Evolutionary conservation across 805 yeast species (phyloP).

Genomic region (Ogataea allantospora): DNA sequence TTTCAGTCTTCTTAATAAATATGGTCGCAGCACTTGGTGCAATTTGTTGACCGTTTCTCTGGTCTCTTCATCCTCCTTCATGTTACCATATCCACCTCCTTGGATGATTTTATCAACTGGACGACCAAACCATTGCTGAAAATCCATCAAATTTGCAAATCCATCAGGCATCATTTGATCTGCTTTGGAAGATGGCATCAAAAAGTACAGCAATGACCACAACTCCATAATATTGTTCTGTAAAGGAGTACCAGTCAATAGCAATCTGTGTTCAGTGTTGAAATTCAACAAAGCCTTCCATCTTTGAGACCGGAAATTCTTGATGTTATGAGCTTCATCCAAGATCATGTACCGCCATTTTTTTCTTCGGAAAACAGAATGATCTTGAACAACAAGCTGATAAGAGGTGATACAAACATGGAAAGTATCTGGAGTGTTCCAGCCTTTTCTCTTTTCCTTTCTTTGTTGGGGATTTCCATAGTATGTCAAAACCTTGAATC

Average conservation of each 20-base stretch:
- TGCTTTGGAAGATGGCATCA: constrained; percentile 84
- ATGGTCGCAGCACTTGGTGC: constrained; percentile 93
- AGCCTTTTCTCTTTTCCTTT: constrained; percentile 91
- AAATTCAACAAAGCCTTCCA: constrained; percentile 96
- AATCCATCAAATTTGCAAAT: constrained; percentile 92
- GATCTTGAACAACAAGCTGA: constrained; percentile 97
- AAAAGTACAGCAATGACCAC: constrained; percentile 91
- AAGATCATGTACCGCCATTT: constrained; percentile 95
- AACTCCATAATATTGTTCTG: constrained; percentile 93
- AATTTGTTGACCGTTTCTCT: constrained; percentile 79
- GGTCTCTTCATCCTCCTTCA: constrained; percentile 70
- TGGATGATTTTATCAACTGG: constrained; percentile 94
- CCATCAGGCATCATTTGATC: constrained; percentile 84
- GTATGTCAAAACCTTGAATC: constrained; percentile 90
- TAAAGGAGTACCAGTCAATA: constrained; percentile 94
- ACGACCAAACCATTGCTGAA: constrained; percentile 98
- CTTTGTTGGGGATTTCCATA: constrained; percentile 97
- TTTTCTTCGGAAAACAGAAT: constrained; percentile 86
- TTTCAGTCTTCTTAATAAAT: constrained; percentile 83
- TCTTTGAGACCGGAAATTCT: constrained; percentile 91
- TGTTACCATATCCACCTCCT: constrained; percentile 45
- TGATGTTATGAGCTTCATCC: constrained; percentile 98
- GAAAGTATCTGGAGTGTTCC: constrained; percentile 95
- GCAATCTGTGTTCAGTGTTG: constrained; percentile 82
- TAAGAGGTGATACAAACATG: constrained; percentile 97